A percentile compares a stretch with the other conserved stretches of the same genome.
Evolutionary conservation across 768 basidiomycete species (phyloP).

Genomic region (Amanita phalloides): DNA sequence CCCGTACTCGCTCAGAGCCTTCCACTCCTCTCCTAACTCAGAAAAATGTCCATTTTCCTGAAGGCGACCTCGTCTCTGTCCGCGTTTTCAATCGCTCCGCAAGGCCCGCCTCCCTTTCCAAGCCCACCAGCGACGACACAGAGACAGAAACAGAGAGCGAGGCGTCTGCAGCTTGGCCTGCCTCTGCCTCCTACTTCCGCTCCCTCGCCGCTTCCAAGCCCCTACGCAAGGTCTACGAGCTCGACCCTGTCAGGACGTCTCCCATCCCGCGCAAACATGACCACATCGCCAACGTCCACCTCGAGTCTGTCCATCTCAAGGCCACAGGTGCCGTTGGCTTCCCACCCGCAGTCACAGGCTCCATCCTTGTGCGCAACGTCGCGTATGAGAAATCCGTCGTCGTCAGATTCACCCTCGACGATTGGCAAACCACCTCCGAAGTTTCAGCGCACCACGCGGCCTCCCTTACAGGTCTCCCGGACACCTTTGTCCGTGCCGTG

Average conservation of each 20-base stretch:
- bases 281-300: constrained; percentile 18
- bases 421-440: constrained; percentile 90
- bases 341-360: constrained; percentile 45
- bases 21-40: constrained; percentile 32
- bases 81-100: constrained; percentile 56
- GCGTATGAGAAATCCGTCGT: constrained; percentile 80
- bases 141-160: constrained; percentile 33
- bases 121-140: constrained; percentile 30
- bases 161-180: not conserved
- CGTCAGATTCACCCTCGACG: constrained; percentile 85
- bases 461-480: constrained; percentile 28
- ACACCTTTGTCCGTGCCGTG: constrained; percentile 12
- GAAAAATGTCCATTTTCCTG: constrained; percentile 88
- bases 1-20: constrained; percentile 45
- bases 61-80: constrained; percentile 50
- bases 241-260: constrained; percentile 15
- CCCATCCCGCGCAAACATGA: constrained; percentile 13
- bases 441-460: constrained; percentile 44
- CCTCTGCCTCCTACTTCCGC: constrained; percentile 2
- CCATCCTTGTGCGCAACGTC: constrained; percentile 76
- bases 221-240: constrained; percentile 9
- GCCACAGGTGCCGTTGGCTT: constrained; percentile 6
- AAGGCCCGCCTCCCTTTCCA: constrained; percentile 48
- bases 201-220: not conserved
- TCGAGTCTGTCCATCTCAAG: constrained; percentile 16